Evolutionary conservation across 2,329 filamentous ascomycete genomes (phyloP).

Genomic region (Aspergillus niger): DNA sequence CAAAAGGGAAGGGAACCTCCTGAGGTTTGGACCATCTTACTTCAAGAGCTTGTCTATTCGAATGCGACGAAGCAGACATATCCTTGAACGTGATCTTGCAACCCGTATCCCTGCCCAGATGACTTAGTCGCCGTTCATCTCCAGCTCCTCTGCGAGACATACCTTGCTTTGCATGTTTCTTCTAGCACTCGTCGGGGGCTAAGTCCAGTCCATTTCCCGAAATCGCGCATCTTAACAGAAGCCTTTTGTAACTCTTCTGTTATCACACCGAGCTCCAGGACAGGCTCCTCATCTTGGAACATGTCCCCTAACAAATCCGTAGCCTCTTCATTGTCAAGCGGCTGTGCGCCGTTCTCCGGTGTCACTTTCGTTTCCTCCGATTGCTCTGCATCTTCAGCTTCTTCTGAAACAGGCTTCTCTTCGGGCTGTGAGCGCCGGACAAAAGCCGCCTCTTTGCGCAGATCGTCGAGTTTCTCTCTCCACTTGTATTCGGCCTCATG

Average conservation of each 20-base stretch:
- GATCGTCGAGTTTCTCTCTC: constrained; percentile 58
- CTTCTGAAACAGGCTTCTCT: constrained; percentile 37
- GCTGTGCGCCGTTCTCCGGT: constrained; percentile 18
- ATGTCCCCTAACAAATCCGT: constrained; percentile 58
- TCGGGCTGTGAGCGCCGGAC: constrained; percentile 29
- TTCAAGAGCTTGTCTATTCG: constrained; percentile 72
- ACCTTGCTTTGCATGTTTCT: constrained; percentile 83
- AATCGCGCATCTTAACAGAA: constrained; percentile 69
- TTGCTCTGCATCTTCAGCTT: constrained; percentile 57
- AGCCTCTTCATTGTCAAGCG: constrained; percentile 39
- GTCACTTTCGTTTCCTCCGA: constrained; percentile 22
- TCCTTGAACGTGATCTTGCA: constrained; percentile 68
- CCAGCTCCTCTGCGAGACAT: constrained; percentile 14
- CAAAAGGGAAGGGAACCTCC: constrained; percentile 49
- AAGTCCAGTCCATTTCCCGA: constrained; percentile 79
- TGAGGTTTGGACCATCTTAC: constrained; percentile 80
- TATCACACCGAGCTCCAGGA: constrained; percentile 47
- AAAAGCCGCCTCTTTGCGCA: constrained; percentile 62
- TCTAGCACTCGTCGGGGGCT: constrained; percentile 76
- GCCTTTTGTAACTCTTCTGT: constrained; percentile 26
- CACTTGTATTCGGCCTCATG: constrained; percentile 66
- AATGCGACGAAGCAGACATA: constrained; percentile 72
- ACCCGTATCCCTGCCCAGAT: constrained; percentile 62
- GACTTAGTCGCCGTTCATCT: not conserved
- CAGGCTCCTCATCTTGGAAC: constrained; percentile 52